These are phyloP conservation scores for Pythium coloratum DNA, from an alignment of 352 stramenopile species.

Conservation along the genomic window DNA sequence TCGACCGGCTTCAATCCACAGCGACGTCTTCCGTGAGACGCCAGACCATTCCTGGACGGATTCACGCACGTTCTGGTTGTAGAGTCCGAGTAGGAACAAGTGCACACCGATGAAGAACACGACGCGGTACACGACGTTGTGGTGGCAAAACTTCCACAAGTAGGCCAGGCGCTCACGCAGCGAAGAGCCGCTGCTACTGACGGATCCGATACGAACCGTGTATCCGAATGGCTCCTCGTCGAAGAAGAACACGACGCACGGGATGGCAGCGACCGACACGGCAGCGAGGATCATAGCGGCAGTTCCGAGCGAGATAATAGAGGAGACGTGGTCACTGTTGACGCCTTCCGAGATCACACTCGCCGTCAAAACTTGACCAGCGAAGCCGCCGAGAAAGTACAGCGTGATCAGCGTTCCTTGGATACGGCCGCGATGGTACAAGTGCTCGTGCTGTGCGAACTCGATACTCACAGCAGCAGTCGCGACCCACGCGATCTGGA, in stretches of 20 bases:
- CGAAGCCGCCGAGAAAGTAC: slow-evolving; percentile 11
- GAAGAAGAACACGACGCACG: background rate
- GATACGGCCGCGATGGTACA: slow-evolving; percentile 22
- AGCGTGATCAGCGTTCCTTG: slow-evolving; percentile 17
- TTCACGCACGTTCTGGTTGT: slow-evolving; percentile 10
- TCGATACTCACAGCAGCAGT: slow-evolving; percentile 20
- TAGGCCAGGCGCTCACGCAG: background rate
- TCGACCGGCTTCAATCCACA: background rate
- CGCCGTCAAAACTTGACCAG: background rate
- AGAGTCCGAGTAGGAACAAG: slow-evolving; percentile 16
- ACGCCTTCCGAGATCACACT: background rate
- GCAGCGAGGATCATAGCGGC: slow-evolving; percentile 11
- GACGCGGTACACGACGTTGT: slow-evolving; percentile 13
- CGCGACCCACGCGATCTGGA: slow-evolving; percentile 30
- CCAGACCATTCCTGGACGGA: slow-evolving; percentile 7
- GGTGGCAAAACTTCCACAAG: slow-evolving; percentile 15
- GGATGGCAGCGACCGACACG: background rate
- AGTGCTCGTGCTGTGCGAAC: slow-evolving; percentile 29
- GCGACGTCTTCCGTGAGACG: background rate
- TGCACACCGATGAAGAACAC: slow-evolving; percentile 10
- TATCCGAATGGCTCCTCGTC: background rate
- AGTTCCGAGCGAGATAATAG: slow-evolving; percentile 10
- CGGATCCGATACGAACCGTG: background rate
- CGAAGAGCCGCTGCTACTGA: background rate
- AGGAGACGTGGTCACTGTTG: slow-evolving; percentile 8